Base-by-base conservation (phyloP, 306 rosid species). In the Gillenia trifoliata region DNA sequence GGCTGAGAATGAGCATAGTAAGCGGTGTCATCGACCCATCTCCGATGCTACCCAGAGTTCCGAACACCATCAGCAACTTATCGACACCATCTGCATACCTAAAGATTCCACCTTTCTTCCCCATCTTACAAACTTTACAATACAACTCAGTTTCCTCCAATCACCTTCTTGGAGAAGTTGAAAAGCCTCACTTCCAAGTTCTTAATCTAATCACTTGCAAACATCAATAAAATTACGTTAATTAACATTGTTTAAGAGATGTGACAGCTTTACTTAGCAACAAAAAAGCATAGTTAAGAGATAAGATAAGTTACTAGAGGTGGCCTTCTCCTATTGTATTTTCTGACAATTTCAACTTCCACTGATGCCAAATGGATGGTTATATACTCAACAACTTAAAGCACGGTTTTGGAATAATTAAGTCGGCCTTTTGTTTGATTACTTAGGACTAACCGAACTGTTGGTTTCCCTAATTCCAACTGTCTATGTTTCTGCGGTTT, bases 21-120 rank as follows among this genome's bases (percentile, higher is more conserved):
- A 89, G 62, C 7, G 93, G 89, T 11, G 92, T 88, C 81, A 87
- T 87, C 73, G 86, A 12, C 50, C 96, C 97, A 88, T 87, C 96
- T 71, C 96, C 93, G 71, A 92, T 79, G 82, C 97, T 83, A 77
- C 96, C 96, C 76, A 89, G 70, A 68, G 84, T 79, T 61, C 97
- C 96, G 55, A 89, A 79, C 23, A 89, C n/a, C 26, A 92, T 73
- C 4, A 92, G 66, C 57, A 89, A 81, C 76, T 80, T 85, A 78
- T 92, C 96, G 26, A 75, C n/a, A 0, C 90, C 79, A 80, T 92
- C 90, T 57, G 93, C 90, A 76, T 86, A 86, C 66, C 82, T 82
- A 40, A 87, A 84, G 62, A 83, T 25, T 0, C 86, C 89, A 55
- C 79, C 82, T 72, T 83, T 85, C 69, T 26, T 83, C 25, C 80